A percentile compares a stretch with the other conserved stretches of the same genome.
Evolutionary conservation across 2,329 filamentous ascomycete genomes (phyloP).

Genomic region (Fusarium buharicum): DNA sequence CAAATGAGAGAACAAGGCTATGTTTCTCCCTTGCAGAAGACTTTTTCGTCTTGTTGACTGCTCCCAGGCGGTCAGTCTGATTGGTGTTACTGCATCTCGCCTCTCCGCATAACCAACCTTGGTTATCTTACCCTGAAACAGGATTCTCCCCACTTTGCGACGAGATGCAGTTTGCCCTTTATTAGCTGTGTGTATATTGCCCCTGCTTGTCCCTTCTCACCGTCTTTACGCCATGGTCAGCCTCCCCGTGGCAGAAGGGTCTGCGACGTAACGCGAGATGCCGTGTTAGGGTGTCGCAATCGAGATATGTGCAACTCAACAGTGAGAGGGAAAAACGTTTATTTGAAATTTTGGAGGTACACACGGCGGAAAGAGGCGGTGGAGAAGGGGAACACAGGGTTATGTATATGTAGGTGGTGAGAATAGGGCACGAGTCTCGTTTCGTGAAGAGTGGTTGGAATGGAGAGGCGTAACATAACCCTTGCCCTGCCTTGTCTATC

Average conservation of each 20-base stretch:
- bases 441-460: neutral
- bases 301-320: conserved; percentile 43
- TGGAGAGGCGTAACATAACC: neutral
- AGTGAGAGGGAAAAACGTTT: conserved; percentile 6
- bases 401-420: conserved; percentile 2
- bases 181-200: neutral
- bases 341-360: conserved; percentile 8
- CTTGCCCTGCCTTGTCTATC: conserved; percentile 9
- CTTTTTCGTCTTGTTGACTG: conserved; percentile 1
- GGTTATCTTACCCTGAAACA: conserved; percentile 29
- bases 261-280: conserved; percentile 26
- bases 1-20: neutral
- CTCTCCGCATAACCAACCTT: conserved; percentile 25
- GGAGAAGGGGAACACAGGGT: conserved; percentile 19
- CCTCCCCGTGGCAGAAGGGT: conserved; percentile 19
- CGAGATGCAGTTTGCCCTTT: neutral
- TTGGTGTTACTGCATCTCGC: conserved; percentile 37
- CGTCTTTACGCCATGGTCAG: conserved; percentile 31
- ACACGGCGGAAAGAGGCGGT: conserved; percentile 23
- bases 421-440: neutral
- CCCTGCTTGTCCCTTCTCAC: conserved; percentile 17
- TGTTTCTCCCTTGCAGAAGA: conserved; percentile 21
- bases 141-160: neutral
- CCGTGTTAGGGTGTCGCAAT: conserved; percentile 41
- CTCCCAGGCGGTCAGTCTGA: conserved; percentile 26